Evolutionary conservation across 129 eudicot species (phyloP), one percentile per base, ranked within the genome.

Genomic region (Flaveria sonorensis): DNA sequence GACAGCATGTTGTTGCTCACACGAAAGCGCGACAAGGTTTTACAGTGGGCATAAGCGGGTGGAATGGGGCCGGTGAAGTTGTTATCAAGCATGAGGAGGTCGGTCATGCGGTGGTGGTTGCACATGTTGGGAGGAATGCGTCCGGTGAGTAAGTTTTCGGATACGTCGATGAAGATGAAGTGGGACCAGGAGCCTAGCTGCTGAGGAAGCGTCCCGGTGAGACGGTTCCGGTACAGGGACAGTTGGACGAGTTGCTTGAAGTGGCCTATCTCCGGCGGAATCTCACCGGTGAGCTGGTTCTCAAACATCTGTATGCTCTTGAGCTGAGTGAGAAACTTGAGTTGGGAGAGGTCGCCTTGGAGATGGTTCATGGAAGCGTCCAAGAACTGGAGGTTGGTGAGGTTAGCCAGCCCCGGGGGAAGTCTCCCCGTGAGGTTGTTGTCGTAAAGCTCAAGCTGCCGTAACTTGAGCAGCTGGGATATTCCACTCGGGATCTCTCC

Each of bases 401-500:
- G 70, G 70, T 89, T 92, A 6, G 88, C 66, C 1, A 91, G 72
- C 7, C 97, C 97, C 3, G 71, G 59, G 0, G 97, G 97, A 45
- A 92, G 81, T 56, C 48, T 88, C 16, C 97, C 97, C 0, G 83
- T 85, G 18, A 92, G 71, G 16, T 76, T 55, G 70, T 92, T 92
- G 11, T 2, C 3, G 68, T 65, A 92, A 59, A 87, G 85, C 81
- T 95, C 96, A 46, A 95, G 92, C 86, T 83, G 89, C 89, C 89
- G 83, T 10, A 92, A 42, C 52, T 86, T 95, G 0, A 8, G 18
- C 0, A 95, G 92, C 81, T 78, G 89, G 32, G 85, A 52, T 40
- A 91, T 91, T 76, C 78, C 87, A 1, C 0, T 0, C 3, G 99
- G 99, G 63, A 95, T 89, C n/a, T 76, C 81, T 13, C 99, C 99